Evolutionary conservation across 305 asterid genomes (phyloP), one percentile per base, ranked within the genome.

Genomic region (Fraxinus floribunda): DNA sequence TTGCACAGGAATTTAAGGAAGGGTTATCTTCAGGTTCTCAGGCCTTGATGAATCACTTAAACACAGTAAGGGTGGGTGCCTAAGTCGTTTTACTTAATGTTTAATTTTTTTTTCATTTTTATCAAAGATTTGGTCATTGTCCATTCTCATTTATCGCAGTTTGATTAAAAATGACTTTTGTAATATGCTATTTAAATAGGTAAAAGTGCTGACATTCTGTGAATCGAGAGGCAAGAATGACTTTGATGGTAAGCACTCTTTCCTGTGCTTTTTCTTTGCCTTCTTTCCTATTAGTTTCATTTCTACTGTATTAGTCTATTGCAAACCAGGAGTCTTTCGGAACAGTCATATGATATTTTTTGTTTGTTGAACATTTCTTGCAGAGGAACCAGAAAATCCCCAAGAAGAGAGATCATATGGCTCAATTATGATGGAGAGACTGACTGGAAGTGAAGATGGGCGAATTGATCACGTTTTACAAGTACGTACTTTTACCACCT

Each of bases 381-480:
- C 89, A 94, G 98, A 94, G 80, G 97, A 88, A 88, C 81, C 87
- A 55, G 92, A 85, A 80, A 77, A 89, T 81, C 49, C 80, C 29
- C 90, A 81, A 86, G 94, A 84, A 83, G 98, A 93, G 91, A 91
- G 94, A 86, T 90, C 97, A 26, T 94, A 96, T 81, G 99, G 99
- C 76, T 90, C 95, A 76, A 49, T 89, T 75, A 92, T 94, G 97
- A 90, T 96, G 93, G 95, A 92, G 93, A 89, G 91, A 84, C 86
- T 96, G 72, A 90, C 97, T 16, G 98, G 99, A 81, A 89, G 92
- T n/a, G 83, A 70, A 86, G 93, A 91, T 20, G 99, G 98, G 22
- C 94, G 98, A 80, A 80, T 96, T 24, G 99, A 96, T 90, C 97
- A 96, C 85, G 91, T 91, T 74, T 87, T 96, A 89, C 99, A 95